Evolutionary conservation across 2,329 filamentous ascomycete species (phyloP), one percentile per base, ranked within the genome.

Genomic region (Xylaria sp.): DNA sequence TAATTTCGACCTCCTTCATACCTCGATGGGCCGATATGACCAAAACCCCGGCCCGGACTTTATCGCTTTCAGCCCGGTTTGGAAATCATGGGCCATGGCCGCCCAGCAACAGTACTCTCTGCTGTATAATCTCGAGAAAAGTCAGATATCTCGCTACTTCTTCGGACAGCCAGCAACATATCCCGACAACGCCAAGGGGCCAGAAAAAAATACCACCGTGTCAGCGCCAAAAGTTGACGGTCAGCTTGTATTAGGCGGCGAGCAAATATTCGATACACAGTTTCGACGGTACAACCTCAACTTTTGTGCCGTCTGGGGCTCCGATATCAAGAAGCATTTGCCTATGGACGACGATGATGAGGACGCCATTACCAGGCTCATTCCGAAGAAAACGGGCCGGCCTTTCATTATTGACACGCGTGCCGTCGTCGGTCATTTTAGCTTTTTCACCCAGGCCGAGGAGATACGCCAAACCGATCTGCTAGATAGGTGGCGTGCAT

Each of bases 371-470:
- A 80, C 81, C 28, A 79, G 81, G 51, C 78, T 77, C 41, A 80
- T 82, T 60, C 80, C 82, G 0, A 77, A 79, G 61, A 76, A 78
- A 31, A 79, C 83, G 6, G 79, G 80, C 20, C 78, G 80, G 64
- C 80, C 80, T 52, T 82, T 86, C 41, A 80, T 86, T 18, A 85
- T 88, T 18, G 86, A 89, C 74, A 86, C 86, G 5, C 82, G 84
- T 64, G 84, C 85, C 1, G 75, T 89, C 9, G 86, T 83, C 2
- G 83, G 82, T 4, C 86, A 89, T 75, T 89, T 86, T 72, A 84
- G 83, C 68, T 86, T 86, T 63, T 79, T 78, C 12, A 80, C 79
- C 8, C 81, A 84, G 68, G 73, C 78, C 8, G 80, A 81, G 9
- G 77, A 79, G 4, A 78, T 88, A 64, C 81, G 82, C n/a, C 78